Conservation (phyloP, 1,284 basidiomycete genomes). For the Leccinum fuscescens region DNA sequence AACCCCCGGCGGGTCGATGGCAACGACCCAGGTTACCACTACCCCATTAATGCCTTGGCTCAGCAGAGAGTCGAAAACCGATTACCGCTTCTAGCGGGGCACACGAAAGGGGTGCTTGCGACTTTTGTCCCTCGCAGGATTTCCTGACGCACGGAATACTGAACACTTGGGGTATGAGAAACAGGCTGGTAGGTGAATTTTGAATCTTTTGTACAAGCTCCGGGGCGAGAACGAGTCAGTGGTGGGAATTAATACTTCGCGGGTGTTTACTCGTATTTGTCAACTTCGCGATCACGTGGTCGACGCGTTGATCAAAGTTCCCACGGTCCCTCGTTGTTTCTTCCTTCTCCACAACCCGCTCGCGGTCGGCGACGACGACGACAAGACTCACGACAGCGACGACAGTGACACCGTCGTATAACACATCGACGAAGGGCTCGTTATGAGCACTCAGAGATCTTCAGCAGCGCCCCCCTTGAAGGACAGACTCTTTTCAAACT, state of each 20-base stretch:
- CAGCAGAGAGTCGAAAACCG: neutral
- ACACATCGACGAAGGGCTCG: slow-evolving; percentile 6
- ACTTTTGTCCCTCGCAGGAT: neutral
- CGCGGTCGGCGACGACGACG: slow-evolving; percentile 13
- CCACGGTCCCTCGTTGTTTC: slow-evolving; percentile 27
- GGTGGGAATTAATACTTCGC: too few relatives aligned
- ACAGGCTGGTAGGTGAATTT: neutral
- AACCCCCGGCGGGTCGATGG: slow-evolving; percentile 59
- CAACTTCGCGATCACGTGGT: slow-evolving; percentile 29
- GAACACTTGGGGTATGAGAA: neutral
- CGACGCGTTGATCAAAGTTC: slow-evolving; percentile 27
- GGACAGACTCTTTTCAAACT: slow-evolving; percentile 61
- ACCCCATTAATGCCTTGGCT: slow-evolving; percentile 20
- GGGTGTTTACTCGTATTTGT: slow-evolving; percentile 18
- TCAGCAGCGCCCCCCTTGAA: slow-evolving; percentile 14
- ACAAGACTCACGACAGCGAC: slow-evolving; percentile 24
- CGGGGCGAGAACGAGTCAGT: too few relatives aligned
- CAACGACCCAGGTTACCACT: slow-evolving; percentile 37
- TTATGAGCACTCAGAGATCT: slow-evolving; percentile 29
- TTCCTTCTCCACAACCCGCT: slow-evolving; percentile 8
- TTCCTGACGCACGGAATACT: neutral
- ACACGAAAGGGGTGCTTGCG: neutral
- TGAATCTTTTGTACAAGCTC: too few relatives aligned
- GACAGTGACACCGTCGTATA: slow-evolving; percentile 11
- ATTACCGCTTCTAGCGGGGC: neutral